These are phyloP conservation scores for Lenwebbia sp. DNA, from an alignment of 345 rosid species.

Conservation along the genomic window DNA sequence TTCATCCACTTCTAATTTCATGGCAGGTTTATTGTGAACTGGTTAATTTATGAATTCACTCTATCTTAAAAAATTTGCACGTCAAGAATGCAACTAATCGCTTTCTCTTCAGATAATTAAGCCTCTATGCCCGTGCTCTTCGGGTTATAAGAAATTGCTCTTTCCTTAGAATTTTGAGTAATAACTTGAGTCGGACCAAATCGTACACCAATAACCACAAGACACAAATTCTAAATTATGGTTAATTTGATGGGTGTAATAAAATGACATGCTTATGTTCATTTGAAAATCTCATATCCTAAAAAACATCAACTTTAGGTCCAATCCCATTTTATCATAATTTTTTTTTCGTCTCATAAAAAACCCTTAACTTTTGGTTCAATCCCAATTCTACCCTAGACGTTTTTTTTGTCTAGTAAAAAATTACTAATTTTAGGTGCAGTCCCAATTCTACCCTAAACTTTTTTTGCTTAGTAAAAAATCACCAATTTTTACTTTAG, in stretches of 20 bases:
- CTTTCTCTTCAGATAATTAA: neutral
- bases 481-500: too few species aligned
- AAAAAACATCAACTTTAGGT: too few species aligned
- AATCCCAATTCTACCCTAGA: too few species aligned
- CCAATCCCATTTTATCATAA: too few species aligned
- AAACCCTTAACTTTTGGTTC: too few species aligned
- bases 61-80: neutral
- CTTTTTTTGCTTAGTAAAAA: too few species aligned
- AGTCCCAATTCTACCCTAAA: too few species aligned
- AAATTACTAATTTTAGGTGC: too few species aligned
- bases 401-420: too few species aligned
- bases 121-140: neutral
- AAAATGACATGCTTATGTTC: neutral
- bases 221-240: neutral
- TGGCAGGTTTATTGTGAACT: neutral
- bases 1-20: neutral
- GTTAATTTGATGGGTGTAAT: neutral
- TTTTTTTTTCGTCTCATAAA: too few species aligned
- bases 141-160: neutral
- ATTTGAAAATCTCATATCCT: neutral
- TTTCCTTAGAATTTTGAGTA: neutral
- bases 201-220: neutral
- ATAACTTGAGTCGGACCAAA: neutral
- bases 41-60: neutral
- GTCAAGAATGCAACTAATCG: neutral